These are phyloP conservation scores for Fusarium nelsonii DNA, from an alignment of 2,329 filamentous ascomycete species.

Conservation along the genomic window DNA sequence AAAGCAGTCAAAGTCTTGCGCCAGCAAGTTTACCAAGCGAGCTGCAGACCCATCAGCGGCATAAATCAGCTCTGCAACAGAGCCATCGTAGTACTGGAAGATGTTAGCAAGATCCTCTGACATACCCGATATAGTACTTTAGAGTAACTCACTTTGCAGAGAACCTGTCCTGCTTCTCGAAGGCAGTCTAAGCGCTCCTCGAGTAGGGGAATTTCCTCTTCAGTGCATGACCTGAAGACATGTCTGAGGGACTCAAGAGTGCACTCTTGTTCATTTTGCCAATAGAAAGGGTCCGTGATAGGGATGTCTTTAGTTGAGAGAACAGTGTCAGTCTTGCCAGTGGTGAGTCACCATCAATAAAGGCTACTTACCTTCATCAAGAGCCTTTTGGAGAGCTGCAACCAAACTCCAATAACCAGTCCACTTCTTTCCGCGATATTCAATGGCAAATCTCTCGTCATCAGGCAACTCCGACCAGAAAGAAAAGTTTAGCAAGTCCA, in stretches of 20 bases:
- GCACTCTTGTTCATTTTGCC: constrained; percentile 81
- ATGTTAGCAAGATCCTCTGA: constrained; percentile 4
- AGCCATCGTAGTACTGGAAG: constrained; percentile 78
- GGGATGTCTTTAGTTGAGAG: constrained; percentile 72
- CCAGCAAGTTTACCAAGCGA: constrained; percentile 85
- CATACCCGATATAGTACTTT: no score
- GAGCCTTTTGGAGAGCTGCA: constrained; percentile 84
- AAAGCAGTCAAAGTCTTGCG: constrained; percentile 86
- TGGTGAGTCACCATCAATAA: constrained; percentile 2
- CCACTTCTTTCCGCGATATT: constrained; percentile 85
- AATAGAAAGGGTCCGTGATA: constrained; percentile 89
- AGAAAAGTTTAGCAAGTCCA: constrained; percentile 96
- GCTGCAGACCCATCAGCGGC: constrained; percentile 84
- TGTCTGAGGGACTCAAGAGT: constrained; percentile 78
- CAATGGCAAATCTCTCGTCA: constrained; percentile 82
- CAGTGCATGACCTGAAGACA: constrained; percentile 87
- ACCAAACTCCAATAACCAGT: constrained; percentile 97
- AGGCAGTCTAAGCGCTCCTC: constrained; percentile 82
- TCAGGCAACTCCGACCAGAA: constrained; percentile 87
- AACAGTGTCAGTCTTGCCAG: constrained; percentile 4
- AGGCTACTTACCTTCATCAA: constrained; percentile 77
- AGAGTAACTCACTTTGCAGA: constrained; percentile 74
- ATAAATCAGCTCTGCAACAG: constrained; percentile 78
- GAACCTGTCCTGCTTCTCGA: constrained; percentile 82
- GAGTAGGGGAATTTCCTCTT: constrained; percentile 88